A percentile compares a stretch with the other conserved stretches of the same genome.
Evolutionary conservation across 352 stramenopile species (phyloP).

Genomic region (Globisporangium mamillatum): DNA sequence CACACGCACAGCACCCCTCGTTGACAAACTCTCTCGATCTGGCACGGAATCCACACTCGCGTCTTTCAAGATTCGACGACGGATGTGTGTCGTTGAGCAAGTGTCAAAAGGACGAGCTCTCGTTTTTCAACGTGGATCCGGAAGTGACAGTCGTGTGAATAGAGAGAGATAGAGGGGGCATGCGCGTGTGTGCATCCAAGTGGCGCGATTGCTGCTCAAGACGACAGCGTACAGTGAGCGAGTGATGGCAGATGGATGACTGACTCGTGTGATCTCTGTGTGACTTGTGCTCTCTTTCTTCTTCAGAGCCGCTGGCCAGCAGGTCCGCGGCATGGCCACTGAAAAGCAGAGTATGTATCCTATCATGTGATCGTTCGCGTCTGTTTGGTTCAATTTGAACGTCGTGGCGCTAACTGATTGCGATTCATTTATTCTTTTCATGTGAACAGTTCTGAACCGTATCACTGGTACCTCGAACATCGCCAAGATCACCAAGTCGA

Average conservation of each 20-base stretch:
- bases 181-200: background rate
- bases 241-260: background rate
- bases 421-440: background rate
- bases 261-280: background rate
- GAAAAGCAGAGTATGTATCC: slow-evolving; percentile 95
- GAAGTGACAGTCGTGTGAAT: background rate
- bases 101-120: too few relatives aligned
- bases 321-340: slow-evolving; percentile 95
- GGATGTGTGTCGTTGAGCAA: too few relatives aligned
- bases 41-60: background rate
- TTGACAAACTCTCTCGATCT: background rate
- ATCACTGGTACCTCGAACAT: slow-evolving; percentile 99
- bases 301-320: slow-evolving; percentile 58
- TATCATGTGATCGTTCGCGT: background rate
- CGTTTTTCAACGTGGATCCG: background rate
- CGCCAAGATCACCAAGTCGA: slow-evolving; percentile 99
- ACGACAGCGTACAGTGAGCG: background rate
- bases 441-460: slow-evolving; percentile 85
- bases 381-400: background rate
- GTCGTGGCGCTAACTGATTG: background rate
- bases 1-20: too few relatives aligned
- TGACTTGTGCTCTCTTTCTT: slow-evolving; percentile 4
- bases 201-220: background rate
- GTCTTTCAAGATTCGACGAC: too few relatives aligned
- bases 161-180: background rate